Base-by-base conservation (phyloP, 1,284 basidiomycete species). In the Hypsizygus ulmarius region DNA sequence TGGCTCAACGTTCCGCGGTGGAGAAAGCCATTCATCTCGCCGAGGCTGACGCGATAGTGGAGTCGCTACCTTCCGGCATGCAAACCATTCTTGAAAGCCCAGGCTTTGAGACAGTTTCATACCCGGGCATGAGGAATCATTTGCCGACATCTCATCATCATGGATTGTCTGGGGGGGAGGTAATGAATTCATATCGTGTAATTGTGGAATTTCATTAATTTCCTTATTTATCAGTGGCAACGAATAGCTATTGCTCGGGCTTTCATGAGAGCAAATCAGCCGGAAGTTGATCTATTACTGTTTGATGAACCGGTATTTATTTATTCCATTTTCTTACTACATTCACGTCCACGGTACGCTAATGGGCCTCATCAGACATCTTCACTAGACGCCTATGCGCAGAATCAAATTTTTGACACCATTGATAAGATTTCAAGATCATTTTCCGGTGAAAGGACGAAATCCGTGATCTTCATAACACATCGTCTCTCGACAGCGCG, bases 391-490 rank as follows among this genome's bases (percentile, higher is more conserved):
- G 82, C 87, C 15, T 79, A 81, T 58, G 90, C 90, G 0, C 89
- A 93, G 59, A 84, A 81, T 58, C 79, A 82, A 52, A 80, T 92
- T 47, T 89, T 90, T 55, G 79, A 87, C 51, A 84, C 82, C 35
- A 80, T 90, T 45, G 77, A 82, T 52, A 68, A 73, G 48, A 71
- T 87, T 48, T 81, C 85, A 27, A 74, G 74, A 39, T 69, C 74
- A 25, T 69, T 78, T 30, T 70, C 67, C 25, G 83, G 82, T 16
- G 70, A 73, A 56, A 72, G 71, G 55, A 75, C 67, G 14, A 87
- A 87, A 64, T 89, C 87, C 1, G 83, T 89, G 49, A 79, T 93
- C 30, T 92, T 87, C 66, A 88, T 93, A 61, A 90, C 89, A 3
- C 90, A 93, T 68, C 78, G 87, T 52, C 78, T 93, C 52, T 82